These are phyloP conservation scores for Lophiostoma macrostomum DNA, from an alignment of 495 filamentous ascomycete species.

Conservation along the genomic window DNA sequence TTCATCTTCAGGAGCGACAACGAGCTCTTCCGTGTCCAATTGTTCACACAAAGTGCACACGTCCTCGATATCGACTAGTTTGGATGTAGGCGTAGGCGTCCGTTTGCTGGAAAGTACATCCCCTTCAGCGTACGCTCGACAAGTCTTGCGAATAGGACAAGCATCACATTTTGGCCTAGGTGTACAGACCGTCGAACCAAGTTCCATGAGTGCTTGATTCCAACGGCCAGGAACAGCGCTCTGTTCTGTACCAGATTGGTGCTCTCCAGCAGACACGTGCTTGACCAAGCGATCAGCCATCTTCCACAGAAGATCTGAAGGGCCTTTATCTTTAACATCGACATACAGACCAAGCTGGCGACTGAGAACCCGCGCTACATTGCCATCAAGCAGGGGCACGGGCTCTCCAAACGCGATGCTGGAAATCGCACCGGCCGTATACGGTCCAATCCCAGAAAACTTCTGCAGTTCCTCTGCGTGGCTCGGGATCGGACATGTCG, in stretches of 20 bases:
- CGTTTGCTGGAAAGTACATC: slow-evolving; percentile 1
- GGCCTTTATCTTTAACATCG: slow-evolving; percentile 25
- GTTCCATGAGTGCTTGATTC: slow-evolving; percentile 31
- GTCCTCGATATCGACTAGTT: slow-evolving; percentile 14
- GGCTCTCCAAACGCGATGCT: slow-evolving; percentile 28
- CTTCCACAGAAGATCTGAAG: slow-evolving; percentile 15
- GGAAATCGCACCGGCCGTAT: slow-evolving; percentile 24
- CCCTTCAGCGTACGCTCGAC: slow-evolving; percentile 21
- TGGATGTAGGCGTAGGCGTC: not conserved
- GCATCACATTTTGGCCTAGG: slow-evolving; percentile 23
- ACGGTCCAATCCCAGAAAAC: slow-evolving; percentile 23
- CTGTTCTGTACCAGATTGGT: not conserved
- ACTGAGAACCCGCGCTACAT: slow-evolving; percentile 20
- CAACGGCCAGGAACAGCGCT: slow-evolving; percentile 19
- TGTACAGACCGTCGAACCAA: slow-evolving; percentile 26
- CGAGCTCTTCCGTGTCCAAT: slow-evolving; percentile 26
- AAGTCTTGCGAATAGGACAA: slow-evolving; percentile 21
- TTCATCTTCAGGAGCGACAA: slow-evolving; percentile 4
- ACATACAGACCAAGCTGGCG: slow-evolving; percentile 23
- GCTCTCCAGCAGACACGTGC: slow-evolving; percentile 15
- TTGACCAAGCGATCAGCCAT: slow-evolving; percentile 19
- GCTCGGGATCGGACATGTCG: slow-evolving; percentile 11
- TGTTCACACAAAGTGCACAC: slow-evolving; percentile 15
- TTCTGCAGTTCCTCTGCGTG: slow-evolving; percentile 5
- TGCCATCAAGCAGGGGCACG: slow-evolving; percentile 24